phyloP scores from a whole-genome alignment of 805 yeast genomes.

The Zygotorulaspora florentina region DNA sequence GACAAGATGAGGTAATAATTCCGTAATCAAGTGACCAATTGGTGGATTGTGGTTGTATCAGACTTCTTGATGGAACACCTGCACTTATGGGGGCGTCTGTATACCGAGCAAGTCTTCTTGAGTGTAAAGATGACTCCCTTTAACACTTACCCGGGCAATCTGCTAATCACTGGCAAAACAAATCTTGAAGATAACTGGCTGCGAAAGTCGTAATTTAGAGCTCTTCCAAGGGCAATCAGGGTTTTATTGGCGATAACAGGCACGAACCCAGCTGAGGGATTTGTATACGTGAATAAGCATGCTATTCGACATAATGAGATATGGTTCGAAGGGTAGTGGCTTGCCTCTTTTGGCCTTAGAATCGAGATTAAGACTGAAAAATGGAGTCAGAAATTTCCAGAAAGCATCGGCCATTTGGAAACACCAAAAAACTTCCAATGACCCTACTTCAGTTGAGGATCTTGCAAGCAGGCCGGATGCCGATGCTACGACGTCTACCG shows the following conservation, averaged over 20 bases:
- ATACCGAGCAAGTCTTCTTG: no score
- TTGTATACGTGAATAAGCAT: no score
- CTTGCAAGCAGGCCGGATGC: constrained; percentile 52
- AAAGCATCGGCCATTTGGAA: background rate
- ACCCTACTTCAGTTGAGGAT: constrained; percentile 17
- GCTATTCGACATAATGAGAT: background rate
- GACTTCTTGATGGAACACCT: no score
- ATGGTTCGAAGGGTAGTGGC: background rate
- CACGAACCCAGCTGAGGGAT: no score
- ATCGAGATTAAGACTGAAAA: background rate
- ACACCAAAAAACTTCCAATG: constrained; percentile 1
- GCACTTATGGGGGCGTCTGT: no score
- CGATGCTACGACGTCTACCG: constrained; percentile 64
- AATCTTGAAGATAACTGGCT: no score
- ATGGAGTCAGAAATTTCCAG: constrained; percentile 2
- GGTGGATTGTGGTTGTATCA: no score
- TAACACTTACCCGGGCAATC: no score
- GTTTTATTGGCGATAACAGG: background rate
- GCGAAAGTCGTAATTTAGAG: no score
- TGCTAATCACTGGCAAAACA: no score
- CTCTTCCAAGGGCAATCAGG: background rate
- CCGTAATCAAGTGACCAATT: no score
- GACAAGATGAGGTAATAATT: background rate
- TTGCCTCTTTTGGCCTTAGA: background rate
- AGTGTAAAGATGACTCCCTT: no score